phyloP scores from a whole-genome alignment of 1,284 basidiomycete species.

The Apiotrichum porosum region DNA sequence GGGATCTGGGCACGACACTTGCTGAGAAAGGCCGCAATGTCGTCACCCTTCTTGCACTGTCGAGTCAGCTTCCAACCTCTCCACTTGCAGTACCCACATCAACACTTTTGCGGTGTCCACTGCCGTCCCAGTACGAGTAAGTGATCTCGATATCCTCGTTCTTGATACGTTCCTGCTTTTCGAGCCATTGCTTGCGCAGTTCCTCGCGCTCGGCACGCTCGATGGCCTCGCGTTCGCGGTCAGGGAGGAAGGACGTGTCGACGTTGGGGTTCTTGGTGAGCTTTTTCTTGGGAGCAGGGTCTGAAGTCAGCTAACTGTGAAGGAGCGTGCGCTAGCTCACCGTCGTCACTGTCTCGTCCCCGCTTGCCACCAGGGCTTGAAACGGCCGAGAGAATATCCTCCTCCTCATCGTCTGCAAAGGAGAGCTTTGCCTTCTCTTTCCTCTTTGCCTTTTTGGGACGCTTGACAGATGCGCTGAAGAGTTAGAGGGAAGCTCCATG shows the following conservation, averaged over 20 bases:
- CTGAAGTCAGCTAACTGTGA: constrained; percentile 6
- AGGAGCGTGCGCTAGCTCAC: constrained; percentile 2
- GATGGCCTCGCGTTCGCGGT: constrained; percentile 87
- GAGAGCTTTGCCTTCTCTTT: constrained; percentile 86
- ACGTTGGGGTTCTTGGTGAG: constrained; percentile 92
- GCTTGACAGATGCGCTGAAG: constrained; percentile 45
- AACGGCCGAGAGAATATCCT: constrained; percentile 22
- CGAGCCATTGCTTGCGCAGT: constrained; percentile 83
- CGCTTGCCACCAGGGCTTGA: constrained; percentile 12
- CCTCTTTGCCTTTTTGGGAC: constrained; percentile 82
- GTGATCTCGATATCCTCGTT: constrained; percentile 47
- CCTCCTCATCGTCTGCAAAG: constrained; percentile 74
- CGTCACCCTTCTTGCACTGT: constrained; percentile 98
- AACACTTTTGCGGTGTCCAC: constrained; percentile 90
- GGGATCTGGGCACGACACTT: constrained; percentile 90
- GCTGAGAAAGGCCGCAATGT: constrained; percentile 80
- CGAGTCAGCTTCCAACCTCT: neutral
- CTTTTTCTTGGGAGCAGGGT: constrained; percentile 58
- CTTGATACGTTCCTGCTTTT: constrained; percentile 59
- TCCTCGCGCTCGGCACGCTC: constrained; percentile 84
- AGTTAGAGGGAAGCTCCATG: constrained; percentile 4
- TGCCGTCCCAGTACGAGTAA: constrained; percentile 98
- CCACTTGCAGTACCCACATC: constrained; percentile 56
- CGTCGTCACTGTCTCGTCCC: constrained; percentile 30
- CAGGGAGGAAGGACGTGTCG: constrained; percentile 96